Evolutionary conservation across 1,284 basidiomycete species (phyloP), one percentile per base, ranked within the genome.

Genomic region (Trametes hirsuta): DNA sequence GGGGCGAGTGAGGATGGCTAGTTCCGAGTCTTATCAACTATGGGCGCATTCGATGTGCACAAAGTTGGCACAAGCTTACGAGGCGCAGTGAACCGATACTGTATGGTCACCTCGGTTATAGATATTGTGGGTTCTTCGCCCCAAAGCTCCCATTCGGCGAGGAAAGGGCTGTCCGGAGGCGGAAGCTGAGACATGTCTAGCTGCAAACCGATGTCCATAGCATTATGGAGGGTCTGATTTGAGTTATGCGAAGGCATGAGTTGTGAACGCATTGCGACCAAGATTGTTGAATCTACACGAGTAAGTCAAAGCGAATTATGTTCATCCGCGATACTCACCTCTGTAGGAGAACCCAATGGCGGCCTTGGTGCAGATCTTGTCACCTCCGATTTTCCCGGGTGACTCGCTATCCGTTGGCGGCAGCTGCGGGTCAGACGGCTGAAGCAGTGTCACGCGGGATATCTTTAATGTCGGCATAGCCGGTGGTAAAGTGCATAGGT

Each of bases 281-380:
- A 59, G 37, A 91, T 76, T 8, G 85, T 81, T 5, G 77, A 71
- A 48, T 89, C 89, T 90, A 64, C 25, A 11, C 42, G n/a, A 6
- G 47, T 59, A 21, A 59, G 51, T 22, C 14, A 34, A 45, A 12
- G 30, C 37, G 22, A 47, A 11, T 24, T 18, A 40, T 21, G 44
- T 11, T 41, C 18, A 25, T 8, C 24, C 8, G 42, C 45, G 14
- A 40, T 36, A 55, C 64, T 55, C 72, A 87, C 90, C 88, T 68
- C 84, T 81, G 65, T 89, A 90, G 41, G 78, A 78, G 42, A 88
- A 68, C 4, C 86, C 86, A 59, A 93, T 84, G 8, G 86, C 79
- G 15, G 89, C 90, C 58, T 78, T 75, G 11, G 79, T 72, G 65
- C 90, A 91, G 15, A 81, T 65, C 63, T 74, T 78, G 39, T 79